Evolutionary conservation across 164 flowering plant species (phyloP), one percentile per base, ranked within the genome.

Genomic region (Taxillus chinensis): DNA sequence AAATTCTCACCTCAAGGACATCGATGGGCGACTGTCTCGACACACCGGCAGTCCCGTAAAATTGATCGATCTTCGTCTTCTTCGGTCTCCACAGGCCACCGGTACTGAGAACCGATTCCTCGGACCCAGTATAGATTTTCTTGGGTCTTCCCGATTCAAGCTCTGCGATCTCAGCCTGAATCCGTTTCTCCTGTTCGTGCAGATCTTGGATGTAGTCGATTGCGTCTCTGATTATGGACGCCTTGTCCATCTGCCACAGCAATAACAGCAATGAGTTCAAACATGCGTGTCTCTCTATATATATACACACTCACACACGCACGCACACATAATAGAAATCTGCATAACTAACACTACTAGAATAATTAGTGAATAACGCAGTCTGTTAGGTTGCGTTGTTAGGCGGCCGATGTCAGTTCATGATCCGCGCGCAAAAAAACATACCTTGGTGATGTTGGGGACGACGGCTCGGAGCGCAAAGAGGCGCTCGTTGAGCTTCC

Each of bases 381-480:
- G 27, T 2, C 2, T 27, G 27, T 27, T 27, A 27, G 27, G 27
- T 27, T 27, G 27, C 27, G 27, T 27, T 27, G 27, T 27, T 27
- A 27, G 27, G 27, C 27, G 27, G 27, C 27, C 27, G 27, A 0
- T 0, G 27, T 27, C 27, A 27, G 27, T 27, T 27, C 27, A 27
- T 27, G 27, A 27, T 27, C 27, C 27, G 27, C 2, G 2, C 27
- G 27, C 27, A 27, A 27, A 27, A 27, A 27, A 27, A 27, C 27
- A 27, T 45, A 85, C 98, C 95, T 91, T 91, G 64, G 71, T 86
- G 55, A 91, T 91, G 59, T 83, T 91, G 45, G 98, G 98, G 55
- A 91, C 98, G 52, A 89, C 90, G 0, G 96, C 68, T 67, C 98
- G 65, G 41, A 89, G 92, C 16, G 98, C 93, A 57, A 82, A 88